These are phyloP conservation scores for Withania somnifera DNA, from an alignment of 305 asterid genomes.

Conservation along the genomic window DNA sequence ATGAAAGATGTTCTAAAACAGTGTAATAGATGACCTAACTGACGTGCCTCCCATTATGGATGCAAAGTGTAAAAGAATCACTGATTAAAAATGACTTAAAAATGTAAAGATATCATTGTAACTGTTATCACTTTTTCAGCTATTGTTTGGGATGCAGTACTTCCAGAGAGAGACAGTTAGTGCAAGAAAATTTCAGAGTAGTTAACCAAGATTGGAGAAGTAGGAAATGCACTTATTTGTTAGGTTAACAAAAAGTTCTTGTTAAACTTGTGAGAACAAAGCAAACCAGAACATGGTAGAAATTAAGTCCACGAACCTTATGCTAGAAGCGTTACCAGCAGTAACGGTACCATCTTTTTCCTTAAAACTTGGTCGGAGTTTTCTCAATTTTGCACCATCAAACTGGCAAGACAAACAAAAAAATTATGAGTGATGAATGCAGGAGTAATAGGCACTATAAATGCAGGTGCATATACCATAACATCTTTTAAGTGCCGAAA, in stretches of 20 bases:
- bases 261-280: neutral
- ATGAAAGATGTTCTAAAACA: neutral
- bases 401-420: slow-evolving; percentile 36
- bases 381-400: slow-evolving; percentile 89
- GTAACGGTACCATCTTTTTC: slow-evolving; percentile 92
- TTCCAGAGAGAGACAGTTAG: neutral
- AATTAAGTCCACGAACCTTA: slow-evolving; percentile 41
- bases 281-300: neutral
- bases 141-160: neutral
- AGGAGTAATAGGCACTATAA: neutral
- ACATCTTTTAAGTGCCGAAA: neutral
- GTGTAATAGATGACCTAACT: neutral
- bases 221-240: neutral
- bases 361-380: slow-evolving; percentile 97
- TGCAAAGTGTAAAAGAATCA: neutral
- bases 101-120: neutral
- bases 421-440: neutral
- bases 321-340: slow-evolving; percentile 96
- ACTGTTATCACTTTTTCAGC: neutral
- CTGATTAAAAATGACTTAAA: neutral
- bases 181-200: neutral
- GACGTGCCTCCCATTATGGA: neutral
- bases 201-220: neutral
- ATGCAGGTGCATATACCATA: neutral
- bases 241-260: neutral